Base-by-base conservation (phyloP, 108 stramenopile species). In the Pelagomonas calceolata region DNA sequence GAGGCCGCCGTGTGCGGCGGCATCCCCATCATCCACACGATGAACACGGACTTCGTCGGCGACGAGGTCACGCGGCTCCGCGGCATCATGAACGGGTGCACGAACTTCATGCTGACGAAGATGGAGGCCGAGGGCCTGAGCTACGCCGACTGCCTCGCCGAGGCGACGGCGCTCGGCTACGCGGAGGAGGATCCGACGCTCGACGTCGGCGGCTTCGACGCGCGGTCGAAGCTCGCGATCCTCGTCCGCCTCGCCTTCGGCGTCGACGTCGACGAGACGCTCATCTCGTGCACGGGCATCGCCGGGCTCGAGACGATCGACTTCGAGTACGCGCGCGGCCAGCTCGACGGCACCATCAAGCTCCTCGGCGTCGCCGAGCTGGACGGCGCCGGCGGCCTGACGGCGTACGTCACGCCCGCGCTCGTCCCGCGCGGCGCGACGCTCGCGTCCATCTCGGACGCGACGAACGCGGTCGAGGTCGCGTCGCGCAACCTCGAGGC, bases 1-100 rank as follows among this genome's bases (percentile, higher is more conserved):
- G 95, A 96, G 77, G 95, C 95, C 16, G 95, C 95, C 34, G 94
- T 96, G 12, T 96, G 95, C 79, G 96, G 96, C 65, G 96, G 95
- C 65, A 94, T 96, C 78, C 95, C 95, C 64, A 89, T 96, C 78
- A 96, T 96, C 79, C 89, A 92, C 74, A 89, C 92, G 45, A 85
- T 96, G 76, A 93, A 96, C 76, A 81, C 81, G 51, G 93, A 94
- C 78, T 95, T 91, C 77, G 88, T 90, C 17, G 93, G 92, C 37
- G 95, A 95, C 81, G 81, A 90, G 51, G 84, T 96, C 68, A 64
- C 81, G 35, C 84, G 87, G 78, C 76, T 92, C 69, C 78, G 80
- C 67, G 91, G 91, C 34, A 97, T 97, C 76, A 94, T 97, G 85
- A 97, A 95, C 78, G 96, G 96, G 63, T 95, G 94, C 78, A 97